Conservation (phyloP, 257 asterid species). For the Mitragyna speciosa region DNA sequence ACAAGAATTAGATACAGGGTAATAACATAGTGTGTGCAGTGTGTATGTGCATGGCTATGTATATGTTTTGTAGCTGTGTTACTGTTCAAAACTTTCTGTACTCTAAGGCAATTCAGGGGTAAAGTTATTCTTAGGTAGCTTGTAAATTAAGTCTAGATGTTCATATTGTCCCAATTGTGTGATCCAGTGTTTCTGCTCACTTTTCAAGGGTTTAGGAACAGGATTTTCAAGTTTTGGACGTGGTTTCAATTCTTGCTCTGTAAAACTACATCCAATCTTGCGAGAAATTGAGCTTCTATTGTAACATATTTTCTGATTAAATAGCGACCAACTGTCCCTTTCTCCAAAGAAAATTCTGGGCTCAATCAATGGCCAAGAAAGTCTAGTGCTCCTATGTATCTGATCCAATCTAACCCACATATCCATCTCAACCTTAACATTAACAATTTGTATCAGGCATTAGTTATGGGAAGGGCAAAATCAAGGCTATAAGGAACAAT, state of each 20-base stretch:
- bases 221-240: conserved; percentile 50
- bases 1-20: no score
- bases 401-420: conserved; percentile 57
- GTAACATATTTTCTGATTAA: conserved; percentile 25
- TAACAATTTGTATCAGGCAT: background rate
- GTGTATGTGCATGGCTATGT: no score
- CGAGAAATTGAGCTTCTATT: conserved; percentile 22
- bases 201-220: conserved; percentile 35
- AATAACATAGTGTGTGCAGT: no score
- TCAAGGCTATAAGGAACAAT: background rate
- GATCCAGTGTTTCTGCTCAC: no score
- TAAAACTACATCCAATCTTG: conserved; percentile 43
- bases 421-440: conserved; percentile 35
- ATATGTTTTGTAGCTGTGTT: no score
- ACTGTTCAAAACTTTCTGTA: no score
- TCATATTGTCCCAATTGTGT: no score
- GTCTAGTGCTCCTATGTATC: conserved; percentile 39
- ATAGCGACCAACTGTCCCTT: conserved; percentile 27
- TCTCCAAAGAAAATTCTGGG: conserved; percentile 30
- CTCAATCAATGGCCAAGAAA: conserved; percentile 39
- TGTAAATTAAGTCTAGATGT: no score
- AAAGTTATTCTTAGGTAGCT: no score
- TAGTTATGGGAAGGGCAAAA: background rate
- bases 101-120: no score
- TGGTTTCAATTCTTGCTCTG: conserved; percentile 49